Base-by-base conservation (phyloP, 768 basidiomycete genomes). In the Heimioporus sp. region DNA sequence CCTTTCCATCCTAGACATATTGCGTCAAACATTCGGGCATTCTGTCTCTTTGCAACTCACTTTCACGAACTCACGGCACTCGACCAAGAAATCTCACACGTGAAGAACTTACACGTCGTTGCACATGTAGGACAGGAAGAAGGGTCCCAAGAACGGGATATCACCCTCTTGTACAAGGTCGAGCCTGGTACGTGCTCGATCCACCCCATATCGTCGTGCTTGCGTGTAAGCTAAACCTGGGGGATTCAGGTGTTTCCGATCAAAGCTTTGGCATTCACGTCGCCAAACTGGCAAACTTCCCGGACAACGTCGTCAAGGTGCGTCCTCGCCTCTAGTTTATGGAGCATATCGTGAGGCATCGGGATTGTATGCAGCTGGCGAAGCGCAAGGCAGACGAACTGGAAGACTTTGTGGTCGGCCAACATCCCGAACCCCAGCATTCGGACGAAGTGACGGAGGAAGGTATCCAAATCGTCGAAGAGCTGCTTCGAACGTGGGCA, bases 181-280 rank as follows among this genome's bases (percentile, higher is more conserved):
- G 78, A 83, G 49, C 89, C 90, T 19, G 96, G 95, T 92, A 61
- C 31, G 79, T 67, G 2, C 24, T 37, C 20, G n/a, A 24, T 13
- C 16, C 12, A 7, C 7, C 24, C 10, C 13, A 4, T 17, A 4
- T 17, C n/a, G 12, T 2, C 16, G 21, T 55, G 13, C 11, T 4
- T 28, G 10, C 6, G 16, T 6, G 4, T 24, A 10, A 24, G 31
- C 40, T 60, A 13, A 24, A 58, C 39, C 15, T 11, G 49, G 16
- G 21, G 35, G 12, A n/a, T 5, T 5, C 52, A 92, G 92, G 92
- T 13, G 80, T 97, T 19, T 93, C 91, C 41, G 96, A 98, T 65
- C 96, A 98, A 70, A 96, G 92, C 65, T 98, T 98, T 63, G 97
- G 96, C 70, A 98, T 99, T 28, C 94, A 98, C 60, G 97, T 99